Base-by-base conservation (phyloP, 225 moss, liverwort and hornwort genomes). In the Ulota crispa region DNA sequence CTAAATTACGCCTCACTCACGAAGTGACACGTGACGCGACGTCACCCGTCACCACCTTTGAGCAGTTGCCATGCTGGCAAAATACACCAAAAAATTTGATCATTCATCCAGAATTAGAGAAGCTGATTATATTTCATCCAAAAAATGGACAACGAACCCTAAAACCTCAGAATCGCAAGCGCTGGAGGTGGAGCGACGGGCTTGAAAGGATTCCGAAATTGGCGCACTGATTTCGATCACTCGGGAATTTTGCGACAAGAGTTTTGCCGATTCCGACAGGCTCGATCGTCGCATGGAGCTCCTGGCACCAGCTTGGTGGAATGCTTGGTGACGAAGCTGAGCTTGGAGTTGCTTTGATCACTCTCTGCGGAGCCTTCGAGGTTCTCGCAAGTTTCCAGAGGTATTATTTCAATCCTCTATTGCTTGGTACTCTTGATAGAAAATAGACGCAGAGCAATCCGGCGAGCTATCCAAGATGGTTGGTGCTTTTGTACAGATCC, bases 301-400 rank as follows among this genome's bases (percentile, higher is more conserved):
- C 21, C 15, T 0, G 0, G 27, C 28, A 1, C 8, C 59, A 39
- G 32, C 6, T 81, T 72, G 4, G 50, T 36, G 68, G 74, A 31
- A 74, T 78, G 78, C 68, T 68, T 69, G 82, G 31, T 18, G 34
- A 39, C 14, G 66, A 55, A 36, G 16, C 78, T 4, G 45, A 74
- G 69, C 63, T 82, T 68, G 82, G 62, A 63, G 82, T 28, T 41
- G 62, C 74, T 78, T 54, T 63, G 32, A 78, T 23, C 43, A 34
- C 54, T 27, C 32, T 65, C 3, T 83, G 41, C n/a, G 30, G 54
- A 53, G 20, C 50, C 9, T 50, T 16, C 41, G 24, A 39, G 53
- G 55, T 63, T 75, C 64, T 27, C 36, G 81, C 76, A 81, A 81
- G 57, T 63, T 63, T 56, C 0, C 20, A 42, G 41, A 64, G 85